Evolutionary conservation across 257 asterid genomes (phyloP).

Genomic region (Fraxinus quadrangulata): DNA sequence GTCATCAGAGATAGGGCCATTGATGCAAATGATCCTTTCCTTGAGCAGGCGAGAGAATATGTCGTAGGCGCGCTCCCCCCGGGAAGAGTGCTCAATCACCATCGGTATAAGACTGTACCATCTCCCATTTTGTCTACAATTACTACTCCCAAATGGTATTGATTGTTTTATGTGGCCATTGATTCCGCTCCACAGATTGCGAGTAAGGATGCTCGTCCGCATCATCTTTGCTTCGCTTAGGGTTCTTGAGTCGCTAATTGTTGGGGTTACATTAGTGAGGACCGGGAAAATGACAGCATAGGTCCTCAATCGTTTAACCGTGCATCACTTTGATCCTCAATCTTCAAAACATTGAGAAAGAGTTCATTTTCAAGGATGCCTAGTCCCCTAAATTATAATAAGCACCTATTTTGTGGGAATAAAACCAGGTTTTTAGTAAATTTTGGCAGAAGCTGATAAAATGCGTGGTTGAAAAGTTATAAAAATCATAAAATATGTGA

Average conservation of each 20-base stretch:
- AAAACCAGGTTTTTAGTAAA: too few species aligned
- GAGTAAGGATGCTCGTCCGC: conserved; percentile 42
- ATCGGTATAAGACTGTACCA: conserved; percentile 70
- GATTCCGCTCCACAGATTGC: conserved; percentile 34
- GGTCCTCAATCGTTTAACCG: too few species aligned
- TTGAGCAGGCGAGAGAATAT: conserved; percentile 84
- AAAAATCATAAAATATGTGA: too few species aligned
- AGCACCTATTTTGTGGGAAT: too few species aligned
- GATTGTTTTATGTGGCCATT: conserved; percentile 24
- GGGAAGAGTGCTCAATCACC: conserved; percentile 91
- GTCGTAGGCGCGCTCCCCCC: conserved; percentile 94
- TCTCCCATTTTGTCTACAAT: conserved; percentile 27
- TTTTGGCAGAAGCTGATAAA: too few species aligned
- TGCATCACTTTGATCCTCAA: too few species aligned
- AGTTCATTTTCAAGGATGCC: too few species aligned
- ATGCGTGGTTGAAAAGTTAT: too few species aligned
- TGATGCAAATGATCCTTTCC: conserved; percentile 90
- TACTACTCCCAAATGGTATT: not conserved
- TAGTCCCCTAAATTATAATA: too few species aligned
- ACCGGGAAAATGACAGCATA: too few species aligned
- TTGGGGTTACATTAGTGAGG: not conserved
- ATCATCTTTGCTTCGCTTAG: conserved; percentile 34
- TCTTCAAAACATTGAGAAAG: too few species aligned
- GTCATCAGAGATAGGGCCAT: conserved; percentile 83
- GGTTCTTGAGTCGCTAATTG: conserved; percentile 3